Evolutionary conservation across 345 rosid genomes (phyloP).

Genomic region (Aquilaria sinensis): DNA sequence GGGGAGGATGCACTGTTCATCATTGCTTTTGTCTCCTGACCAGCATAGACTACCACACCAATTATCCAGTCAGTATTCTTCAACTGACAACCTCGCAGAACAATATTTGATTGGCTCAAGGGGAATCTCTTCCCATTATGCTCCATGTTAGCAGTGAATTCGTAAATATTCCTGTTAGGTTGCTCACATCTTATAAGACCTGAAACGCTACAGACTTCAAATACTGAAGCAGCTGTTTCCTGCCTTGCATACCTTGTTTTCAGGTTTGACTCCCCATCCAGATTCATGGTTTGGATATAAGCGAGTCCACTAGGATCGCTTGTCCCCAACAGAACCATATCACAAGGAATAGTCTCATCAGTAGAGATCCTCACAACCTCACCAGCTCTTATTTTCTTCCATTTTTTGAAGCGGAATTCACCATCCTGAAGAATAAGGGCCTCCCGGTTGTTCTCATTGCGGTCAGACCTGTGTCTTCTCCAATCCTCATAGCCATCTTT

Average conservation of each 20-base stretch:
- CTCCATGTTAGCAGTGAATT: constrained; percentile 76
- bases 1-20: constrained; percentile 71
- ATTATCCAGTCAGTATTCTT: constrained; percentile 67
- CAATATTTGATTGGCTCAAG: constrained; percentile 68
- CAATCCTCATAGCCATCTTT: constrained; percentile 87
- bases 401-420: constrained; percentile 39
- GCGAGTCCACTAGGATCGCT: constrained; percentile 76
- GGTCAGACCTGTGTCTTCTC: constrained; percentile 76
- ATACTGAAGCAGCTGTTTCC: constrained; percentile 43
- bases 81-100: constrained; percentile 77
- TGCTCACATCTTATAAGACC: constrained; percentile 69
- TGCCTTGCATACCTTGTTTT: constrained; percentile 78
- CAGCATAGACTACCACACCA: constrained; percentile 73
- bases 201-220: constrained; percentile 34
- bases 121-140: constrained; percentile 47
- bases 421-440: constrained; percentile 50
- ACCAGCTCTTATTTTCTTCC: constrained; percentile 65
- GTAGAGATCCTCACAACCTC: constrained; percentile 55
- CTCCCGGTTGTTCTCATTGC: constrained; percentile 70
- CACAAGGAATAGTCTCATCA: constrained; percentile 65
- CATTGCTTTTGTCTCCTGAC: constrained; percentile 87
- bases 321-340: constrained; percentile 62
- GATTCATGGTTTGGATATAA: constrained; percentile 76
- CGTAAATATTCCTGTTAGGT: constrained; percentile 74
- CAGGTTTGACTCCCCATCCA: constrained; percentile 76